phyloP scores from a whole-genome alignment of 2,329 filamentous ascomycete species.

The Clonostachys byssicola region DNA sequence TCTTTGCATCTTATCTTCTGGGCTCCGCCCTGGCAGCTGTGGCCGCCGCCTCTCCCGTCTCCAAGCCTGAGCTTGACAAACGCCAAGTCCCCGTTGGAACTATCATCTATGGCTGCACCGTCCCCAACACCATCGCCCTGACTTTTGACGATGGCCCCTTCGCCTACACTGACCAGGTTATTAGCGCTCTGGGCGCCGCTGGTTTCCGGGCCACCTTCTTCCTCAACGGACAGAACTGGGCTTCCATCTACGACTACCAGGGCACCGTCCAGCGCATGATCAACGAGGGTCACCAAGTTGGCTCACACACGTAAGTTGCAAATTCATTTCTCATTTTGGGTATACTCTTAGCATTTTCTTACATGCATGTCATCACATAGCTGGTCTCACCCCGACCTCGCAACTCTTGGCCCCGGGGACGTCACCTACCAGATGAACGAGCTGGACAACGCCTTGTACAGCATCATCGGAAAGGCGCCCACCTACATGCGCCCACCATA shows the following conservation, averaged over 20 bases:
- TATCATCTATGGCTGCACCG: constrained; percentile 38
- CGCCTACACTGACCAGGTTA: constrained; percentile 38
- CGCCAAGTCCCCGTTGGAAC: constrained; percentile 16
- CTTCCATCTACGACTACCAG: constrained; percentile 44
- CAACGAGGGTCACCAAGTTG: constrained; percentile 46
- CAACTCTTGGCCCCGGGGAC: constrained; percentile 25
- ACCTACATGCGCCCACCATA: constrained; percentile 46
- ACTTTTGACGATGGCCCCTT: constrained; percentile 51
- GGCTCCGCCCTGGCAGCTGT: too few relatives aligned
- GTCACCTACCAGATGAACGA: constrained; percentile 43
- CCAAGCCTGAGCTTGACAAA: too few relatives aligned
- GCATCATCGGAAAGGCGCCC: constrained; percentile 44
- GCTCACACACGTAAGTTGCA: constrained; percentile 45
- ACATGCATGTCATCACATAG: constrained; percentile 9
- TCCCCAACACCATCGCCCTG: constrained; percentile 40
- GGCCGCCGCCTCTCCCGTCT: too few relatives aligned
- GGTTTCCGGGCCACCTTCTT: constrained; percentile 51
- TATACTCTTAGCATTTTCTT: background rate
- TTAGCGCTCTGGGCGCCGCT: constrained; percentile 43
- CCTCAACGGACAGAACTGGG: constrained; percentile 45
- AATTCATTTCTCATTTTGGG: background rate
- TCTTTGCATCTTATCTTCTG: too few relatives aligned
- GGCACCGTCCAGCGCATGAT: constrained; percentile 49
- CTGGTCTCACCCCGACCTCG: constrained; percentile 40
- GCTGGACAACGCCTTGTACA: constrained; percentile 44